phyloP scores from a whole-genome alignment of 129 eudicot genomes.

The Gnaphalium uliginosum region DNA sequence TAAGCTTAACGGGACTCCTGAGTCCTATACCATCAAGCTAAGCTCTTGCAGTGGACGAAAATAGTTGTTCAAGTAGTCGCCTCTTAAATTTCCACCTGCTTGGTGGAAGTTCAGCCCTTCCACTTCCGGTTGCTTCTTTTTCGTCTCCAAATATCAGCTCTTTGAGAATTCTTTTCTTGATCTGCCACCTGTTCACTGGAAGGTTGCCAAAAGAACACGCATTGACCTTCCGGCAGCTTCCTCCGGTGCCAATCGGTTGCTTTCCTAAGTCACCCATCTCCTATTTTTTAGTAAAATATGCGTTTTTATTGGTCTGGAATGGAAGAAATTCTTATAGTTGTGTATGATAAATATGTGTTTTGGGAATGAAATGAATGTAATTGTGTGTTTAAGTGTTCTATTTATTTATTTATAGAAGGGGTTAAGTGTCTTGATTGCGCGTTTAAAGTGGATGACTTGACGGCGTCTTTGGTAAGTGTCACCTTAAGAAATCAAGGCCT shows the following conservation, averaged over 20 bases:
- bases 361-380: neutral
- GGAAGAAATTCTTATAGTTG: neutral
- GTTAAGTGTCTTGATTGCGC: slow-evolving; percentile 16
- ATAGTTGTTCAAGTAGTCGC: neutral
- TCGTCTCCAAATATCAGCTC: slow-evolving; percentile 14
- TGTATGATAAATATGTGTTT: too few species aligned
- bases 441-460: slow-evolving; percentile 14
- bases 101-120: neutral
- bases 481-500: neutral
- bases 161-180: slow-evolving; percentile 29
- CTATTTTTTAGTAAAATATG: neutral
- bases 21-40: neutral
- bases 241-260: slow-evolving; percentile 24
- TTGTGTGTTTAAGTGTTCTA: neutral
- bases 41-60: neutral
- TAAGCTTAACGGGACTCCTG: neutral
- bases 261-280: slow-evolving; percentile 23
- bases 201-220: slow-evolving; percentile 27
- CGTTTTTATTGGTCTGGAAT: neutral
- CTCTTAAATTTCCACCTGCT: slow-evolving; percentile 25
- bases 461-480: slow-evolving; percentile 20
- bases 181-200: slow-evolving; percentile 26
- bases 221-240: slow-evolving; percentile 10
- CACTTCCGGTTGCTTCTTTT: slow-evolving; percentile 15
- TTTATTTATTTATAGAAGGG: slow-evolving; percentile 4